A percentile compares a stretch with the other conserved stretches of the same genome.
Conservation (phyloP, 83 land plant species). For the Diphasiastrum complanatum region DNA sequence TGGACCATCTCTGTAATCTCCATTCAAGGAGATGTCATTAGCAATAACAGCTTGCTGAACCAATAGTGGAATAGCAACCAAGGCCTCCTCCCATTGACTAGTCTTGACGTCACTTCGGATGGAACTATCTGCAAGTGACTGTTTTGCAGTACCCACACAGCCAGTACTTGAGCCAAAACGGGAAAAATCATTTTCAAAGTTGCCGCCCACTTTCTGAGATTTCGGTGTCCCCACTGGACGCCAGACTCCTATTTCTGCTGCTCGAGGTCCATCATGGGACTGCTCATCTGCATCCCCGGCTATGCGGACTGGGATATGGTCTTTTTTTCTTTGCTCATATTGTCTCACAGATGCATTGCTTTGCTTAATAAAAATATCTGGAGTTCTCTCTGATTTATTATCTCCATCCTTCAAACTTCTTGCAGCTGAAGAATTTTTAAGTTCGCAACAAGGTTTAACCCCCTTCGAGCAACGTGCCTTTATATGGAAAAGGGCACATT, state of each 20-base stretch:
- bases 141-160: conserved; percentile 9
- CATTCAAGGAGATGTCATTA: conserved; percentile 76
- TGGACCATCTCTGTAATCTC: conserved; percentile 76
- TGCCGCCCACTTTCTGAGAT: conserved; percentile 36
- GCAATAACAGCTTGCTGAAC: conserved; percentile 80
- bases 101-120: conserved; percentile 27
- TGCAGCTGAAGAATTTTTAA: no score
- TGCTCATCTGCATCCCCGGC: conserved; percentile 85
- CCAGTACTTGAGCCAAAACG: conserved; percentile 5
- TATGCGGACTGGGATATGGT: conserved; percentile 64
- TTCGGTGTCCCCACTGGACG: conserved; percentile 78
- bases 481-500: no score
- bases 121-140: background rate
- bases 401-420: no score
- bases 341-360: background rate
- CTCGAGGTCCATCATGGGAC: conserved; percentile 45
- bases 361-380: conserved; percentile 34
- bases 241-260: conserved; percentile 90
- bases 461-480: no score
- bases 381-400: no score
- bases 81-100: conserved; percentile 63
- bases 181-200: conserved; percentile 30
- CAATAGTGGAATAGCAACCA: conserved; percentile 68
- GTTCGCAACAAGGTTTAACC: no score
- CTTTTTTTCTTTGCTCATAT: conserved; percentile 55